Evolutionary conservation across 257 asterid genomes (phyloP), one percentile per base, ranked within the genome.

Genomic region (Datura wrightii): DNA sequence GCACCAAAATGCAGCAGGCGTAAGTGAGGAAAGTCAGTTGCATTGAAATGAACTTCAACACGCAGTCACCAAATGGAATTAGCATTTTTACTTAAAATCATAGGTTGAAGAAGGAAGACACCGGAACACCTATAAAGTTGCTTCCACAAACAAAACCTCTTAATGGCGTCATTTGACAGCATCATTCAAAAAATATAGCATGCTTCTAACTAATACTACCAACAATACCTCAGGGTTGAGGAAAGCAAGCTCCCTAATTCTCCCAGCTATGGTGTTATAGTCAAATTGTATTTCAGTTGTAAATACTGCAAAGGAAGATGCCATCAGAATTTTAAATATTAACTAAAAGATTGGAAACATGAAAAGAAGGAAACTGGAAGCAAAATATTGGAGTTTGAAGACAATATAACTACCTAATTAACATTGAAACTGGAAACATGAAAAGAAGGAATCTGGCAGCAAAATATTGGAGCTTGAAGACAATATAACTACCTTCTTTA

Each of bases 171-270:
- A 78, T 52, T 78, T 78, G 63, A 78, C 63, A 52, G 82, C 31
- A 50, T 76, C 60, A 1, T 76, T 76, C 81, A 76, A 52, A 76
- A 66, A 76, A 50, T 14, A 41, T 13, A 11, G 81, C 81, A 76
- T 76, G 46, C 50, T 50, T 31, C 46, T 13, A 76, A 76, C 19
- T 13, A 50, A 76, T 52, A 52, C 24, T 84, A 84, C 86, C 58
- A 62, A 78, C 72, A 82, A 48, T 87, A 96, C 98, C 98, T 93
- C 90, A 39, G 99, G 98, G 89, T 97, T 97, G 88, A 97, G 97
- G 88, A 97, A 97, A 78, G 99, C 99, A 89, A 97, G 97, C 92
- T 97, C 99, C 90, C 98, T 91, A 87, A 93, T 94, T 90, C 99
- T 90, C 83, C 97, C 95, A 84, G 97, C 93, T 82, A 97, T 93